Percentiles rank a stretch among this genome's conserved stretches.
Conservation (phyloP, 495 filamentous ascomycete genomes). For the Penicillium mononematosum region DNA sequence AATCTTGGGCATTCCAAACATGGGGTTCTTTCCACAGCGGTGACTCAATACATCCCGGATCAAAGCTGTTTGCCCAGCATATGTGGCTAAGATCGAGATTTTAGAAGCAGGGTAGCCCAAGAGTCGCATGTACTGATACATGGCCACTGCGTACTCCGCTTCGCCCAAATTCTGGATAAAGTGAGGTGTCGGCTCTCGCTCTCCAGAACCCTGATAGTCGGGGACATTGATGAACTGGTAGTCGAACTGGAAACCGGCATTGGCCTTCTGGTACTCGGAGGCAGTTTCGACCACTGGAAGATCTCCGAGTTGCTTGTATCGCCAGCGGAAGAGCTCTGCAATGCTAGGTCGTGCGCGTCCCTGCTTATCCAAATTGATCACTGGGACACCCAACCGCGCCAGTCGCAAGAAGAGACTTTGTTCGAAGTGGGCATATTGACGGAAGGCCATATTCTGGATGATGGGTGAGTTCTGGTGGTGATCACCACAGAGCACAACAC, state of each 20-base stretch:
- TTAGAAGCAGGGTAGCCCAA: conserved; percentile 91
- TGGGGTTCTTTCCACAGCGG: conserved; percentile 72
- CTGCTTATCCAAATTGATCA: conserved; percentile 87
- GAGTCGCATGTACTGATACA: conserved; percentile 97
- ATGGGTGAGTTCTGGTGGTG: conserved; percentile 96
- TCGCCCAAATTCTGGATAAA: conserved; percentile 98
- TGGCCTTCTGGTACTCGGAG: conserved; percentile 75
- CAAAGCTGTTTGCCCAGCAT: conserved; percentile 90
- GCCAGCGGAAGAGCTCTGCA: conserved; percentile 89
- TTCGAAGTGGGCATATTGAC: conserved; percentile 92
- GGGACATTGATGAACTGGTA: conserved; percentile 97
- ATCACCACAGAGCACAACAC: conserved; percentile 90
- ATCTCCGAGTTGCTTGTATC: conserved; percentile 78
- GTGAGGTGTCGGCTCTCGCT: conserved; percentile 89
- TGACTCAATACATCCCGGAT: conserved; percentile 88
- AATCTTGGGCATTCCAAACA: conserved; percentile 89
- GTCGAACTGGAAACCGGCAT: conserved; percentile 88
- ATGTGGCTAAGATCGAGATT: conserved; percentile 89
- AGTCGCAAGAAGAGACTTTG: conserved; percentile 92
- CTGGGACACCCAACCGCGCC: conserved; percentile 84
- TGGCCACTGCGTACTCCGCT: conserved; percentile 92
- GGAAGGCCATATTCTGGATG: conserved; percentile 93
- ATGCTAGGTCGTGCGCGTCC: conserved; percentile 84
- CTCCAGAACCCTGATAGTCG: conserved; percentile 88
- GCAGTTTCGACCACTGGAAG: conserved; percentile 67